Conservation (phyloP, 371 early-diverging fungal genomes). For the Conidiobolus incongruus region DNA sequence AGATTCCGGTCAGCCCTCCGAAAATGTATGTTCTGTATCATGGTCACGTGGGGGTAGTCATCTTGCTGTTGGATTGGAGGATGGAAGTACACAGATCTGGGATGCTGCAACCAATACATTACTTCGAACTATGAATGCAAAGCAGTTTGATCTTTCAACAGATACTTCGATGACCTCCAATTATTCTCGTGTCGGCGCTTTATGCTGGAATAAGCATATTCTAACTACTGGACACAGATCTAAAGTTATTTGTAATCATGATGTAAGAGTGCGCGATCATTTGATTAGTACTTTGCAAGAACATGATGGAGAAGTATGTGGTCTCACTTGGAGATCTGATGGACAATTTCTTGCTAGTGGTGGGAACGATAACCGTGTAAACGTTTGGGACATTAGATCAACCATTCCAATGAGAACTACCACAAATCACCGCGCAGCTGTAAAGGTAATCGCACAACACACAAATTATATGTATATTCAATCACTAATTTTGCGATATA, state of each 20-base stretch:
- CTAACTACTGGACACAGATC: constrained; percentile 73
- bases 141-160: neutral
- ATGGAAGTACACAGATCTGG: constrained; percentile 77
- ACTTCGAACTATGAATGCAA: constrained; percentile 25
- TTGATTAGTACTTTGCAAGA: neutral
- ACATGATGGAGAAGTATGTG: neutral
- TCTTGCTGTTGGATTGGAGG: constrained; percentile 62
- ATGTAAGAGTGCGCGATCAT: constrained; percentile 52
- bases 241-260: constrained; percentile 82
- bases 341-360: constrained; percentile 82
- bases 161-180: constrained; percentile 55
- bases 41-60: constrained; percentile 59
- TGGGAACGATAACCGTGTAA: constrained; percentile 89
- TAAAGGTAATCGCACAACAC: constrained; percentile 33
- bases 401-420: constrained; percentile 39
- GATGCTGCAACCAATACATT: constrained; percentile 42
- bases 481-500: constrained; percentile 11
- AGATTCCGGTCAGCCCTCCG: constrained; percentile 21
- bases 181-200: constrained; percentile 48
- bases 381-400: constrained; percentile 79
- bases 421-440: constrained; percentile 60
- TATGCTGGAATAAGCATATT: constrained; percentile 71
- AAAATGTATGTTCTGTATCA: constrained; percentile 39
- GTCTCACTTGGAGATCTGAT: constrained; percentile 26
- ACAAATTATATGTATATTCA: neutral